A percentile compares a stretch with the other conserved stretches of the same genome.
phyloP scores from a whole-genome alignment of 2,329 filamentous ascomycete species.

The Didymella pomorum region DNA sequence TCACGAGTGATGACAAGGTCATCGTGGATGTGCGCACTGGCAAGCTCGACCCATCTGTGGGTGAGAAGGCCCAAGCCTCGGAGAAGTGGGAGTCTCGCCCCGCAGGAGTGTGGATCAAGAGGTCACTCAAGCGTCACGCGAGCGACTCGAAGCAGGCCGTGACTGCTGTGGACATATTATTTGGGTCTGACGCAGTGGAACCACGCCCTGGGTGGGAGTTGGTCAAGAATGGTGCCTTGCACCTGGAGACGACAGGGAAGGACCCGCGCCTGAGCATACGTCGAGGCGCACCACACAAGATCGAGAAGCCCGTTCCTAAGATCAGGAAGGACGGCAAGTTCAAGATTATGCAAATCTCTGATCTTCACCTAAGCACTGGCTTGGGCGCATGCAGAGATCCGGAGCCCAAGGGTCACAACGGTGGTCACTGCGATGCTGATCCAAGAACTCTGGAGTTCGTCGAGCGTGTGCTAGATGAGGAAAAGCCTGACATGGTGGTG shows the following conservation, averaged over 20 bases:
- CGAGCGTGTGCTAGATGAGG: conserved; percentile 81
- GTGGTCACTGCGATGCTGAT: conserved; percentile 87
- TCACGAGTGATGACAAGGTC: conserved; percentile 76
- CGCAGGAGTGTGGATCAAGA: conserved; percentile 82
- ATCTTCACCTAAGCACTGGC: conserved; percentile 92
- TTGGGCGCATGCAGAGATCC: conserved; percentile 85
- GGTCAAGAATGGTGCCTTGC: conserved; percentile 68
- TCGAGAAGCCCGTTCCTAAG: conserved; percentile 74
- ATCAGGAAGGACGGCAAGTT: conserved; percentile 91
- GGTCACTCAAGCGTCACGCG: conserved; percentile 74
- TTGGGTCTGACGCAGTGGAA: conserved; percentile 90
- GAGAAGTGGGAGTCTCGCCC: conserved; percentile 80
- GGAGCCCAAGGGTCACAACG: conserved; percentile 75
- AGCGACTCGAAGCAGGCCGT: conserved; percentile 78
- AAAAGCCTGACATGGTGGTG: conserved; percentile 91
- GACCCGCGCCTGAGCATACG: conserved; percentile 81
- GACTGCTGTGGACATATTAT: conserved; percentile 85
- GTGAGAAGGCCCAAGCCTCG: conserved; percentile 63
- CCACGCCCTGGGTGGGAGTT: conserved; percentile 86
- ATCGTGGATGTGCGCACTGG: conserved; percentile 81
- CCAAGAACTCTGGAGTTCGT: conserved; percentile 91
- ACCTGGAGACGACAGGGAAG: conserved; percentile 73
- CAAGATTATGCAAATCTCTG: conserved; percentile 97
- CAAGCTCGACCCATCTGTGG: conserved; percentile 70
- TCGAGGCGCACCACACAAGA: conserved; percentile 70